Evolutionary conservation across 2,329 filamentous ascomycete species (phyloP).

Genomic region (Cercospora sesami): DNA sequence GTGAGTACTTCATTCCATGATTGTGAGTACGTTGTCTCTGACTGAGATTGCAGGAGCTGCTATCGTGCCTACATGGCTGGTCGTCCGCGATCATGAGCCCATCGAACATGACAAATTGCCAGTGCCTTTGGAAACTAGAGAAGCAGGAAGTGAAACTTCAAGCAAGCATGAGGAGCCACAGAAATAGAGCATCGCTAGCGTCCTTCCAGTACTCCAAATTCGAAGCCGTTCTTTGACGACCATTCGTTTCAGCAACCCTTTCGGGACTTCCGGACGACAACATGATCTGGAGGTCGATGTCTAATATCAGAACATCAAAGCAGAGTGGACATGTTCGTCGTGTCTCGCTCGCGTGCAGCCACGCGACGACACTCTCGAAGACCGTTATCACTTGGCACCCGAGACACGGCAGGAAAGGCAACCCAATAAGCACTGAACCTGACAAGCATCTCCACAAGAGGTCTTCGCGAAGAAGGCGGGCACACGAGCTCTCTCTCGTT

Average conservation of each 20-base stretch:
- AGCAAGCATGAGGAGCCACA: slow-evolving; percentile 1
- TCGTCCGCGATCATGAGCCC: slow-evolving; percentile 36
- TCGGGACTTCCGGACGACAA: background rate
- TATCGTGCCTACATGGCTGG: slow-evolving; percentile 38
- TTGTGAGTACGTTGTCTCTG: background rate
- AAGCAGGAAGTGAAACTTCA: background rate
- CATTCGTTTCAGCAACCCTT: background rate
- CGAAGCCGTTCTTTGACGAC: background rate
- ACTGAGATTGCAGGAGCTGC: slow-evolving; percentile 25
- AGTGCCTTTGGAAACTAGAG: background rate
- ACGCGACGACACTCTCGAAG: background rate
- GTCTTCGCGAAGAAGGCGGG: too few species aligned
- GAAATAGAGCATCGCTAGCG: background rate
- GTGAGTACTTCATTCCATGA: slow-evolving; percentile 11
- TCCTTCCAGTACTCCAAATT: background rate
- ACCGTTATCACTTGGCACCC: slow-evolving; percentile 11
- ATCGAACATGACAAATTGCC: slow-evolving; percentile 20
- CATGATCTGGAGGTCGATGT: background rate
- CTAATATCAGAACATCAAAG: background rate
- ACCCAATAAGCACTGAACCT: background rate
- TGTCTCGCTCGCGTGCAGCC: background rate
- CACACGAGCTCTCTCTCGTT: background rate
- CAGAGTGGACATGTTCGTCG: background rate
- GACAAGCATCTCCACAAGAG: background rate
- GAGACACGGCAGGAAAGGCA: background rate